Base-by-base conservation (phyloP, 2,329 filamentous ascomycete genomes). In the Trichothecium roseum region DNA sequence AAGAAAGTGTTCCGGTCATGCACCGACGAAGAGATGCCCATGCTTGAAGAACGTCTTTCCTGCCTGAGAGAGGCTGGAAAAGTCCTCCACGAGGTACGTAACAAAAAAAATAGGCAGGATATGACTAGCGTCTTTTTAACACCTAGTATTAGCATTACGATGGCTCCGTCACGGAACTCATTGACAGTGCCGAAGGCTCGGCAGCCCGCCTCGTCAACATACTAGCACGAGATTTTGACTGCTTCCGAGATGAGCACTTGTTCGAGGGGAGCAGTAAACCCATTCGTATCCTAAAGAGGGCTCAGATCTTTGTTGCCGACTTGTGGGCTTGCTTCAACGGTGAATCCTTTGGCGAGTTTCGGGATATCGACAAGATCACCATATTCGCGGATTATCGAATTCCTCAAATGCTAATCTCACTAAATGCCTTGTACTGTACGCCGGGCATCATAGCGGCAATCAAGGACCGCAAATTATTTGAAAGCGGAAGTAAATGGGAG, bases 371-470 rank as follows among this genome's bases (percentile, higher is more conserved):
- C 60, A 86, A 87, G 55, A 82, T 98, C 49, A 98, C 91, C 41
- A 96, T 96, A 81, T 98, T 98, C 64, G 88, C 91, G 52, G 91
- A 98, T 63, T 98, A 98, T 54, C 82, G 91, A 30, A 81, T 98
- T 36, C 93, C 93, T 12, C 91, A 98, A 61, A 91, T 95, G 47
- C 72, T 98, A 24, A 78, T 88, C 48, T 77, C 78, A 8, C 67
- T 96, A 30, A 84, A 84, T 14, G 89, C 87, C 39, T 62, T 98
- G 34, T 77, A 74, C 48, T 95, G 91, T 59, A 88, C 84, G 43
- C 91, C 91, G 0, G 71, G 78, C 1, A 63, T 98, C 30, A 78
- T 87, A 34, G 68, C 71, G 24, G 71, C 79, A 13, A 80, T 98
- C 47, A 69, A 72, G 22, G 65, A 69, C 18, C 70, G 74, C 35